Percentiles rank a stretch among this genome's conserved stretches.
Evolutionary conservation across 1,139 yeast genomes (phyloP).

Genomic region (Geotrichum siamense): DNA sequence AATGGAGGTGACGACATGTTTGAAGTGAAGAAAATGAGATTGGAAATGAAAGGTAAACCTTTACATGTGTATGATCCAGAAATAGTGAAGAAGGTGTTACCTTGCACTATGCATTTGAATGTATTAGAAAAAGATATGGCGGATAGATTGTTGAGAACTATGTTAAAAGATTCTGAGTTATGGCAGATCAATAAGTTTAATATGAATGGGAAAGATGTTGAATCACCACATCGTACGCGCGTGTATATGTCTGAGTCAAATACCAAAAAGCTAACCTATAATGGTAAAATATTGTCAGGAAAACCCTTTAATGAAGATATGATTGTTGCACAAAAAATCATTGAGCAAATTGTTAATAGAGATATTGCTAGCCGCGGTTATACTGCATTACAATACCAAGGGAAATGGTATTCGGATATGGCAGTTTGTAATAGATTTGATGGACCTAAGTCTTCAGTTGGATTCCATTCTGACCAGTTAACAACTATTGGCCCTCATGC

Average conservation of each 20-base stretch:
- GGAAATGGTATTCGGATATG: slow-evolving; percentile 46
- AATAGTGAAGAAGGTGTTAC: slow-evolving; percentile 40
- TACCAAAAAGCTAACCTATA: slow-evolving; percentile 34
- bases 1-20: background rate
- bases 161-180: slow-evolving; percentile 38
- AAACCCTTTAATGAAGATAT: slow-evolving; percentile 39
- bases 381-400: slow-evolving; percentile 33
- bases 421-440: slow-evolving; percentile 54
- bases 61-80: slow-evolving; percentile 29
- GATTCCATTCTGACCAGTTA: slow-evolving; percentile 68
- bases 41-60: slow-evolving; percentile 19
- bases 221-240: slow-evolving; percentile 46
- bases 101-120: slow-evolving; percentile 45
- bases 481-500: slow-evolving; percentile 66
- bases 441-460: slow-evolving; percentile 45
- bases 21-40: slow-evolving; percentile 2
- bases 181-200: slow-evolving; percentile 44
- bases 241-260: slow-evolving; percentile 28
- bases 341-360: slow-evolving; percentile 42
- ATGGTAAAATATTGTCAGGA: slow-evolving; percentile 33
- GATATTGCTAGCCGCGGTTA: slow-evolving; percentile 32
- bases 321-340: slow-evolving; percentile 36
- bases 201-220: slow-evolving; percentile 53
- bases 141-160: slow-evolving; percentile 37
- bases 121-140: slow-evolving; percentile 49